phyloP scores from a whole-genome alignment of 2,329 filamentous ascomycete genomes.

The Aspergillus ruber region DNA sequence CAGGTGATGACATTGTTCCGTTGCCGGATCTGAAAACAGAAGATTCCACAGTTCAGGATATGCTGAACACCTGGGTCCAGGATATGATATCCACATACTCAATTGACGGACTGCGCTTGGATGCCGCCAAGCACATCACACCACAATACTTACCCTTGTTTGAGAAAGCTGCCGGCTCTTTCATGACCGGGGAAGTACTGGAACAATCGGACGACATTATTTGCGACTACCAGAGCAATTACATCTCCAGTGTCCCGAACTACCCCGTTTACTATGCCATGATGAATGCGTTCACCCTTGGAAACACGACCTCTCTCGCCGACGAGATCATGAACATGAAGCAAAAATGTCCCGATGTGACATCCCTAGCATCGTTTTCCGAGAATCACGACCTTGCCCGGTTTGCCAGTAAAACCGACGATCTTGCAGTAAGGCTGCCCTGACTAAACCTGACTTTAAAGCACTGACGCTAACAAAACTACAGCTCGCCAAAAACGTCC shows the following conservation, averaged over 20 bases:
- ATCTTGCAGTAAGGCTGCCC: slow-evolving; percentile 34
- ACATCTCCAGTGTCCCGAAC: slow-evolving; percentile 42
- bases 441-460: not conserved
- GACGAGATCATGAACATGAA: slow-evolving; percentile 19
- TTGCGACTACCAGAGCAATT: slow-evolving; percentile 36
- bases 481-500: slow-evolving; percentile 52
- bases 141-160: slow-evolving; percentile 37
- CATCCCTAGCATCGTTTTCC: slow-evolving; percentile 46
- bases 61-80: slow-evolving; percentile 37
- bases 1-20: slow-evolving; percentile 43
- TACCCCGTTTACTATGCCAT: slow-evolving; percentile 39
- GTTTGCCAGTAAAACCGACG: slow-evolving; percentile 47
- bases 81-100: slow-evolving; percentile 39
- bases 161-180: slow-evolving; percentile 32
- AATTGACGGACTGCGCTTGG: slow-evolving; percentile 47
- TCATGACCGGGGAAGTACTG: slow-evolving; percentile 43
- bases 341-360: slow-evolving; percentile 33
- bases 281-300: slow-evolving; percentile 26
- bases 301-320: slow-evolving; percentile 23
- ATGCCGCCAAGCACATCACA: slow-evolving; percentile 44
- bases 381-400: slow-evolving; percentile 57
- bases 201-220: slow-evolving; percentile 31
- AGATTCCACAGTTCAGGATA: slow-evolving; percentile 32
- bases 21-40: slow-evolving; percentile 45
- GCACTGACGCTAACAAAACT: not conserved